phyloP scores from a whole-genome alignment of 2,329 filamentous ascomycete genomes.

The Zalaria sp. region DNA sequence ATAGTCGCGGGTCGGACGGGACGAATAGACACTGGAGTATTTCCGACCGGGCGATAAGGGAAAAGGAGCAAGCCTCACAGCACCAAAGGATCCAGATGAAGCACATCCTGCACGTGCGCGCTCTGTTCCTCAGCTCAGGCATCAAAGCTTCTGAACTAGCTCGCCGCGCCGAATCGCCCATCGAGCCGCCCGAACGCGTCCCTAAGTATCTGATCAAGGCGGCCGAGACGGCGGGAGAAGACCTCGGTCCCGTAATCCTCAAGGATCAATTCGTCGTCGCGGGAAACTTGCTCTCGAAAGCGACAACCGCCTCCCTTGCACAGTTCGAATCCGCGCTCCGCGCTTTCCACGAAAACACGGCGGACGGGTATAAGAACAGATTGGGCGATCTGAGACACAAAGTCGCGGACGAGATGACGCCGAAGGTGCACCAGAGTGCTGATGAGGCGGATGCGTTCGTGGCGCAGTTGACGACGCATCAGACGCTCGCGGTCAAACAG shows the following conservation, averaged over 20 bases:
- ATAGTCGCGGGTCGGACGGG: constrained; percentile 6
- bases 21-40: constrained; percentile 43
- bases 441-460: constrained; percentile 71
- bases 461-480: constrained; percentile 59
- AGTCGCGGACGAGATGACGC: constrained; percentile 37
- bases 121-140: constrained; percentile 69
- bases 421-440: constrained; percentile 50
- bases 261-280: constrained; percentile 41
- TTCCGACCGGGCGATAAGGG: constrained; percentile 26
- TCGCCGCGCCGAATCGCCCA: constrained; percentile 43
- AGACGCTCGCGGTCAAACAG: constrained; percentile 67
- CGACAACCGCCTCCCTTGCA: constrained; percentile 25
- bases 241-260: constrained; percentile 32
- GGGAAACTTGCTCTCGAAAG: constrained; percentile 35
- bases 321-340: constrained; percentile 35
- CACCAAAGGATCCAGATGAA: constrained; percentile 40
- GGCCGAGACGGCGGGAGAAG: constrained; percentile 20
- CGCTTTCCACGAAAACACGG: constrained; percentile 32
- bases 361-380: constrained; percentile 28
- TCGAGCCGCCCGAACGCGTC: constrained; percentile 9
- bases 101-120: constrained; percentile 68
- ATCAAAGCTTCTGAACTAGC: constrained; percentile 77
- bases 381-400: constrained; percentile 30
- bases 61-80: constrained; percentile 23
- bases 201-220: constrained; percentile 23